Evolutionary conservation across 2,329 filamentous ascomycete species (phyloP).

Genomic region (Penicillium sp.): DNA sequence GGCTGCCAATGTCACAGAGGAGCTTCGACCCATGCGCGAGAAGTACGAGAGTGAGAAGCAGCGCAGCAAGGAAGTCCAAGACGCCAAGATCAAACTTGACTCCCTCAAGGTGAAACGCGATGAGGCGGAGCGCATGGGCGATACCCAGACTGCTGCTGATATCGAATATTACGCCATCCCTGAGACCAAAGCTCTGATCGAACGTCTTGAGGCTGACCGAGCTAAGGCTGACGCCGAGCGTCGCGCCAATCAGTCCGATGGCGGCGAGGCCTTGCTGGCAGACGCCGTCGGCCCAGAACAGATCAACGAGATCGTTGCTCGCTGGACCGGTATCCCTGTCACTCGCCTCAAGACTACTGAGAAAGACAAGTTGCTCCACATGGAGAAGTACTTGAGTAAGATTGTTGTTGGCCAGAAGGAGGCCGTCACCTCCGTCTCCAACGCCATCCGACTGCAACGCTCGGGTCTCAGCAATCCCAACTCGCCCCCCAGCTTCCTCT

Average conservation of each 20-base stretch:
- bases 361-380: conserved; percentile 96
- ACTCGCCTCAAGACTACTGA: conserved; percentile 91
- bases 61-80: conserved; percentile 86
- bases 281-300: conserved; percentile 95
- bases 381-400: conserved; percentile 83
- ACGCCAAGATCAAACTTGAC: conserved; percentile 93
- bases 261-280: conserved; percentile 72
- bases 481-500: conserved; percentile 95
- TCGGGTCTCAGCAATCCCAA: conserved; percentile 95
- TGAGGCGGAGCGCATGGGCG: conserved; percentile 82
- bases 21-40: conserved; percentile 84
- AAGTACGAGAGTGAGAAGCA: conserved; percentile 94
- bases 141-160: conserved; percentile 85
- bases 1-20: conserved; percentile 90
- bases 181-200: conserved; percentile 79
- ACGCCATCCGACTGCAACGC: conserved; percentile 90
- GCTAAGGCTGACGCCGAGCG: conserved; percentile 70
- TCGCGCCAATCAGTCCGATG: conserved; percentile 55
- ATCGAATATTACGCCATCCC: conserved; percentile 97
- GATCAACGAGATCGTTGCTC: conserved; percentile 96
- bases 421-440: conserved; percentile 87
- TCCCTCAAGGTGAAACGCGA: conserved; percentile 87
- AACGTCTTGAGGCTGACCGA: conserved; percentile 76
- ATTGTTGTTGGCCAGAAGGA: conserved; percentile 92
- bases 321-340: conserved; percentile 98